phyloP scores from a whole-genome alignment of 2,329 filamentous ascomycete genomes.

The Talaromyces marneffei region DNA sequence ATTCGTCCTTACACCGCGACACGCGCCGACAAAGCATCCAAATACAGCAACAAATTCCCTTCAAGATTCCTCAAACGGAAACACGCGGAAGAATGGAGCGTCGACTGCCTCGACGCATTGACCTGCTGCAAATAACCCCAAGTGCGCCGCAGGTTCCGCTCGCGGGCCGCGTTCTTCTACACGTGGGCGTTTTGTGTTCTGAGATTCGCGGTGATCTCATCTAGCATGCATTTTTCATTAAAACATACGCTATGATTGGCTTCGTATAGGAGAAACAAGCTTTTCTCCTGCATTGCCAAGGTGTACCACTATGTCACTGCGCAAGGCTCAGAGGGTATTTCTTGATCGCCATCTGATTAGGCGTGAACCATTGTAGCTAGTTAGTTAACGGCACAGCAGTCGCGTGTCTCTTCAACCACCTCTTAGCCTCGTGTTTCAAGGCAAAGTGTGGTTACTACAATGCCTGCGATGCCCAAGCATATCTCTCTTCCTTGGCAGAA shows the following conservation, averaged over 20 bases:
- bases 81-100: not conserved
- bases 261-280: not conserved
- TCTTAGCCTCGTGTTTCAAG: not conserved
- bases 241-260: not conserved
- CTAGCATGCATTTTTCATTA: not conserved
- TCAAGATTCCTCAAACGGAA: too few relatives aligned
- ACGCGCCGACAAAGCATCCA: not conserved
- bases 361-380: not conserved
- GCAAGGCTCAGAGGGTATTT: not conserved
- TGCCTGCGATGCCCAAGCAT: not conserved
- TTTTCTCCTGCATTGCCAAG: not conserved
- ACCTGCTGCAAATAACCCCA: not conserved
- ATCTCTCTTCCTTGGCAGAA: not conserved
- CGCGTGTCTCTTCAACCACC: not conserved
- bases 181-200: not conserved
- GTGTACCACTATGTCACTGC: not conserved
- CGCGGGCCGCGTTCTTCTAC: not conserved
- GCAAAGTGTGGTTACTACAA: not conserved
- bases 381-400: not conserved
- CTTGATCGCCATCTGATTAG: not conserved
- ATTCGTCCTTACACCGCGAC: too few relatives aligned
- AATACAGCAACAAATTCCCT: too few relatives aligned
- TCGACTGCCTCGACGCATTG: not conserved
- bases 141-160: too few relatives aligned
- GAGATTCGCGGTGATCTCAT: not conserved